A percentile compares a stretch with the other conserved stretches of the same genome.
These are phyloP conservation scores for Boletus tylopilopsis DNA, from an alignment of 768 basidiomycete species.

Conservation along the genomic window DNA sequence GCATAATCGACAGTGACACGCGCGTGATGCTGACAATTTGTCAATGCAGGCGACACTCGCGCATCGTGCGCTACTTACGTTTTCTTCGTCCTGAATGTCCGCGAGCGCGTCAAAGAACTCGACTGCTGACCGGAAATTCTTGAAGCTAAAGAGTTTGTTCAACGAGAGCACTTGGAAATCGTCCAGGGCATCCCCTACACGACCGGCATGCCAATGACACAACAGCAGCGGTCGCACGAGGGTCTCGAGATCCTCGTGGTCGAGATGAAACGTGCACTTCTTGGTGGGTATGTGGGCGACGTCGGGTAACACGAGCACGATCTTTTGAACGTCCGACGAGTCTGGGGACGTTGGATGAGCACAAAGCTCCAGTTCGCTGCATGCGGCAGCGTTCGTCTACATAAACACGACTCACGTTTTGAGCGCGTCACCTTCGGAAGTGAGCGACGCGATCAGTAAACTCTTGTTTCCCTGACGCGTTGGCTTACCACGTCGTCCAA, in stretches of 20 bases:
- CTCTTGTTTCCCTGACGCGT: not conserved
- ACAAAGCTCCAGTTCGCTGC: too few relatives aligned
- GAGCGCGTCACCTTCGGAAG: conserved; percentile 18
- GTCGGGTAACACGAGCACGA: conserved; percentile 17
- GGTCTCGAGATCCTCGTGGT: conserved; percentile 27
- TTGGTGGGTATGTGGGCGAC: conserved; percentile 27
- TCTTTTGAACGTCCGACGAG: conserved; percentile 15
- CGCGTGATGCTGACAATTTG: conserved; percentile 26
- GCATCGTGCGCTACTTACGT: conserved; percentile 21
- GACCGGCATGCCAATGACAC: conserved; percentile 26
- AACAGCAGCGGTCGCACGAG: conserved; percentile 37
- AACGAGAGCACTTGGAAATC: conserved; percentile 18
- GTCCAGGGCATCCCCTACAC: conserved; percentile 3
- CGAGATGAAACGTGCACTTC: conserved; percentile 35
- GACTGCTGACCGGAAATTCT: conserved; percentile 19
- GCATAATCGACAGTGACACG: conserved; percentile 27
- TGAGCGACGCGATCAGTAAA: not conserved
- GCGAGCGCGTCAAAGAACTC: conserved; percentile 29
- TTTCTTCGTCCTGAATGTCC: conserved; percentile 28
- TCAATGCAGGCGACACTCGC: not conserved
- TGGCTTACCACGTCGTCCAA: conserved; percentile 22
- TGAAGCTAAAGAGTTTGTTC: conserved; percentile 30
- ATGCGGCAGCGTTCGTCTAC: too few relatives aligned
- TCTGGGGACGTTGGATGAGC: conserved; percentile 8
- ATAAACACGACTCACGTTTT: conserved; percentile 12